Conservation (phyloP, 1,139 yeast species). For the Sugiyamaella grinbergsii region DNA sequence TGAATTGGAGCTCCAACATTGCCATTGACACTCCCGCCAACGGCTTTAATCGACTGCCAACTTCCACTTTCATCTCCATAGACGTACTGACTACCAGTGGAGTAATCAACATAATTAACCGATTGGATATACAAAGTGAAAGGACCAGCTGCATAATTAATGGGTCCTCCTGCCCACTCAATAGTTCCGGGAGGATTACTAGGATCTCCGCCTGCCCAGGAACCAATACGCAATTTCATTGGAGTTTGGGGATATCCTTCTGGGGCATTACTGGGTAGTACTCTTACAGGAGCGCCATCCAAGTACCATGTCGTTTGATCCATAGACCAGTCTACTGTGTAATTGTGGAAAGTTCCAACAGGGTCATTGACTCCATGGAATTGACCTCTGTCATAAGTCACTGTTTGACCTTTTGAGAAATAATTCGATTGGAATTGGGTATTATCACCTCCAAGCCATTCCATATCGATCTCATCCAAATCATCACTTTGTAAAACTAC, state of each 20-base stretch:
- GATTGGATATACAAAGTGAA: slow-evolving; percentile 66
- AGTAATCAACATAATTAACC: slow-evolving; percentile 70
- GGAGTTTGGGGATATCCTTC: slow-evolving; percentile 79
- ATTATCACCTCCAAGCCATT: slow-evolving; percentile 77
- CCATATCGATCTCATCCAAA: slow-evolving; percentile 81
- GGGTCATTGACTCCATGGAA: slow-evolving; percentile 62
- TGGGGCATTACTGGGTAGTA: slow-evolving; percentile 49
- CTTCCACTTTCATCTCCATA: slow-evolving; percentile 66
- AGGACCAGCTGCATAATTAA: slow-evolving; percentile 66
- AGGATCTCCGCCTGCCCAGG: slow-evolving; percentile 87
- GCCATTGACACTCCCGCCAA: slow-evolving; percentile 65
- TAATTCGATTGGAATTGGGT: slow-evolving; percentile 75
- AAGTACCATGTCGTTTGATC: slow-evolving; percentile 60
- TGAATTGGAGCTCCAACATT: slow-evolving; percentile 43
- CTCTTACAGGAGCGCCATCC: slow-evolving; percentile 63
- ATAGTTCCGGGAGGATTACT: slow-evolving; percentile 64
- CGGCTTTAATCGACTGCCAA: slow-evolving; percentile 67
- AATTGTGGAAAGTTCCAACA: slow-evolving; percentile 64
- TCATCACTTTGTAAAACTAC: slow-evolving; percentile 83
- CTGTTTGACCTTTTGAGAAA: slow-evolving; percentile 74
- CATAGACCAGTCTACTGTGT: slow-evolving; percentile 78
- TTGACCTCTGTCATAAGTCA: slow-evolving; percentile 76
- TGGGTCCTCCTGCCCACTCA: slow-evolving; percentile 80
- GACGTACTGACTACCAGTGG: slow-evolving; percentile 68
- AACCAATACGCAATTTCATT: slow-evolving; percentile 66